Percentiles rank a stretch among this genome's conserved stretches.
Evolutionary conservation across 2,329 filamentous ascomycete genomes (phyloP).

Genomic region (Paecilomyces fulvus): DNA sequence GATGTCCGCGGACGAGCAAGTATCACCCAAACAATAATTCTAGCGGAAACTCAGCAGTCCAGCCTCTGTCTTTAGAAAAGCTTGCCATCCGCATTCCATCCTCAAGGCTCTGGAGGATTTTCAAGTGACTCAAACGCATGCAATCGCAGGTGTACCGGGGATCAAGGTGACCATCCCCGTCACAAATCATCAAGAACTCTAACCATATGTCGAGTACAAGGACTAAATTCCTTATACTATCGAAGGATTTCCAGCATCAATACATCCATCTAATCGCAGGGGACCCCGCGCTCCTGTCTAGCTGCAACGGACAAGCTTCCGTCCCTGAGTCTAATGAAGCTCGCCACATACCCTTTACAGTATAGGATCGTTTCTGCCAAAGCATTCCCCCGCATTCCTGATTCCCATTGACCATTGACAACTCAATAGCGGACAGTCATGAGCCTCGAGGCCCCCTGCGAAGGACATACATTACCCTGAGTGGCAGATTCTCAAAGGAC

Average conservation of each 20-base stretch:
- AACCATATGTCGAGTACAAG: too few species aligned
- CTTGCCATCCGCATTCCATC: too few species aligned
- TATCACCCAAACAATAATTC: not conserved
- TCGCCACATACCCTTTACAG: not conserved
- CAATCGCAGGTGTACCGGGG: not conserved
- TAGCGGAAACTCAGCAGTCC: not conserved
- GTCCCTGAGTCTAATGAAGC: not conserved
- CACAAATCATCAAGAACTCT: not conserved
- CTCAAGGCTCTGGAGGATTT: too few species aligned
- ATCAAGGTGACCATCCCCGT: not conserved
- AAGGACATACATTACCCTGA: not conserved
- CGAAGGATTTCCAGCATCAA: not conserved
- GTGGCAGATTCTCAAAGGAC: not conserved
- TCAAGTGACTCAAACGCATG: too few species aligned
- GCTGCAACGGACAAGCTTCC: not conserved
- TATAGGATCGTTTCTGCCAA: not conserved
- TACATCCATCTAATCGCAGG: not conserved
- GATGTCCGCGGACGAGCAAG: not conserved
- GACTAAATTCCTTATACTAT: too few species aligned
- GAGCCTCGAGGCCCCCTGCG: not conserved
- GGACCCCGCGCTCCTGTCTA: not conserved
- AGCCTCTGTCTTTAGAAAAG: not conserved
- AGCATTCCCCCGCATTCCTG: not conserved
- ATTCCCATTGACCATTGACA: not conserved
- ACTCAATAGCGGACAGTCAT: not conserved